A percentile compares a stretch with the other conserved stretches of the same genome.
Conservation (phyloP, 1,139 yeast species). For the Nakaseomyces uthaithaninus region DNA sequence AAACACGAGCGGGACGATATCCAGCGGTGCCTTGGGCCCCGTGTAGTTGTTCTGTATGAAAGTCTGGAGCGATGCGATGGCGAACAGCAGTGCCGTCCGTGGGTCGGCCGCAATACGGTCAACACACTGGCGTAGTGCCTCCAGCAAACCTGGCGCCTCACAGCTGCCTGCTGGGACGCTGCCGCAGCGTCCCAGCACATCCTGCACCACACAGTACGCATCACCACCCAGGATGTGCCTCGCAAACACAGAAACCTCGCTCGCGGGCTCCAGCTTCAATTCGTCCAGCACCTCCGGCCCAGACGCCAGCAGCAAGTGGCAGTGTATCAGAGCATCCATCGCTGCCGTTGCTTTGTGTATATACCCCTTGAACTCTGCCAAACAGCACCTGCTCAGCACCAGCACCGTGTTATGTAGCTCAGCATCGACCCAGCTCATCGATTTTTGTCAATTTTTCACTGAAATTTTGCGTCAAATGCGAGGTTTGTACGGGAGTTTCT, state of each 20-base stretch:
- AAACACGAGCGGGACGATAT: slow-evolving; percentile 30
- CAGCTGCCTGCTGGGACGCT: slow-evolving; percentile 1
- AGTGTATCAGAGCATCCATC: slow-evolving; percentile 21
- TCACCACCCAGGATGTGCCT: slow-evolving; percentile 22
- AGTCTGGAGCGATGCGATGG: slow-evolving; percentile 54
- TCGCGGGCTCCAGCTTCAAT: slow-evolving; percentile 7
- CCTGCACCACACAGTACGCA: slow-evolving; percentile 17
- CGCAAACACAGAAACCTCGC: slow-evolving; percentile 12
- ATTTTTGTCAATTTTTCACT: slow-evolving; percentile 1
- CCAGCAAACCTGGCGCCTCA: slow-evolving; percentile 7
- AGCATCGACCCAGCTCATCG: too few species aligned
- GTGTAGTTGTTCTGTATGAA: slow-evolving; percentile 75
- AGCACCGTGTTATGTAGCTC: too few species aligned
- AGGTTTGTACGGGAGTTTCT: neutral
- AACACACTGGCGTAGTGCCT: slow-evolving; percentile 7
- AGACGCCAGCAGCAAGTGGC: slow-evolving; percentile 21
- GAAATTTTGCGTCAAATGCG: neutral
- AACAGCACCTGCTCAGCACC: too few species aligned
- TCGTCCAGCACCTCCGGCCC: slow-evolving; percentile 13
- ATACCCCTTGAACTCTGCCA: too few species aligned
- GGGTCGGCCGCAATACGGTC: slow-evolving; percentile 3
- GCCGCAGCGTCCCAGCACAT: slow-evolving; percentile 8
- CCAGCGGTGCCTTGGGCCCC: slow-evolving; percentile 58
- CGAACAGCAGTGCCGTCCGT: slow-evolving; percentile 30
- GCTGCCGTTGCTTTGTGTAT: neutral